phyloP scores from a whole-genome alignment of 1,284 basidiomycete genomes.

The Cryptococcus sp. region DNA sequence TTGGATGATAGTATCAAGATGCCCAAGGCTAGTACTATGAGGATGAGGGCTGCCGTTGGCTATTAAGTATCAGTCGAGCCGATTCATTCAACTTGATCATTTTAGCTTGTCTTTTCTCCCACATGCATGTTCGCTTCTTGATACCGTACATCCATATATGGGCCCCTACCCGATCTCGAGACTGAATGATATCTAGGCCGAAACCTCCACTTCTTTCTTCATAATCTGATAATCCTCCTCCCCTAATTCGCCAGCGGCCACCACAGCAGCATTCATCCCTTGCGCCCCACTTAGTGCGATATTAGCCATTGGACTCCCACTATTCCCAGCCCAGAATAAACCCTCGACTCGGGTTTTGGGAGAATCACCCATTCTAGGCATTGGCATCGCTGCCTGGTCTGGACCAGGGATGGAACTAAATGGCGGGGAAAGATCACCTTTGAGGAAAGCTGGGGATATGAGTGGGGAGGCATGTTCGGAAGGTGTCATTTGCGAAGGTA shows the following conservation, averaged over 20 bases:
- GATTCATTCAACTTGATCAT: too few relatives aligned
- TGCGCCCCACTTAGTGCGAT: slow-evolving; percentile 20
- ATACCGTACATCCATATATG: too few relatives aligned
- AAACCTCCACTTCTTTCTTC: neutral
- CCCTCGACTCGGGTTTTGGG: slow-evolving; percentile 21
- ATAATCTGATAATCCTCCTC: slow-evolving; percentile 18
- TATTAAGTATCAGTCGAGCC: slow-evolving; percentile 4
- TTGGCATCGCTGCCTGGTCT: slow-evolving; percentile 2
- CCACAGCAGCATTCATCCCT: slow-evolving; percentile 19
- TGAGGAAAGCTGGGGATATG: slow-evolving; percentile 2
- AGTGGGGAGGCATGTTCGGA: slow-evolving; percentile 6
- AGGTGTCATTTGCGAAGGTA: slow-evolving; percentile 16
- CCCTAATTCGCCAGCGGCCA: slow-evolving; percentile 24
- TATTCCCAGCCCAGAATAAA: slow-evolving; percentile 33
- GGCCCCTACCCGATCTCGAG: too few relatives aligned
- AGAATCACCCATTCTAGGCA: slow-evolving; percentile 27
- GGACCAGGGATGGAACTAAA: slow-evolving; percentile 10
- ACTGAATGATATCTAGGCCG: neutral
- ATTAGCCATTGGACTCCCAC: slow-evolving; percentile 20
- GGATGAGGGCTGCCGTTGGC: slow-evolving; percentile 15
- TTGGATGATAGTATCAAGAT: slow-evolving; percentile 8
- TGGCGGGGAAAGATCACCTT: slow-evolving; percentile 1
- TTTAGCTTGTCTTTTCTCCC: too few relatives aligned
- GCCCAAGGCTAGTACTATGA: slow-evolving; percentile 6
- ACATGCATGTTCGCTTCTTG: too few relatives aligned